Base-by-base conservation (phyloP, 192 early-diverging fungal species). In the Coemansia nantahalensis region DNA sequence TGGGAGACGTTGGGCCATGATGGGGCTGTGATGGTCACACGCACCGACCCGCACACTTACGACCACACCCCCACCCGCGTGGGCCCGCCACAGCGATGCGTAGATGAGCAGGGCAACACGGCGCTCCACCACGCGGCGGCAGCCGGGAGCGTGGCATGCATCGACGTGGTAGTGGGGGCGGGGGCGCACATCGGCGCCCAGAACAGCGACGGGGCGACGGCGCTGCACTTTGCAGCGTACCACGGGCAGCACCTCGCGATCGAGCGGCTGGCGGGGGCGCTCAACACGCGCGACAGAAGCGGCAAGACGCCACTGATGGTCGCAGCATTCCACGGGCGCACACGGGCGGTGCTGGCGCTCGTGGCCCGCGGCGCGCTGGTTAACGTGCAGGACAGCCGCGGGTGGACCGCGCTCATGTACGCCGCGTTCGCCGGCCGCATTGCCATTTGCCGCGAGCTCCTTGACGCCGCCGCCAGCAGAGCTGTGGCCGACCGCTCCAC, bases 371-470 rank as follows among this genome's bases (percentile, higher is more conserved):
- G 47, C 8, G 61, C 58, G 15, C 43, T 39, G 1, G 54, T 62
- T 11, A 59, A 73, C 39, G 42, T 33, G 11, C 58, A 62, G n/a
- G 70, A 73, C 52, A 49, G 26, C 12, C 28, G 40, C 12, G 70
- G 70, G 5, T 73, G 70, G 70, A 66, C 70, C 6, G 62, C 70
- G 2, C 43, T 73, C 9, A 73, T 73, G 70, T 73, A 62, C 38
- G 70, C 70, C 0, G 70, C 70, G 3, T 73, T 57, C 19, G 61
- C 70, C 4, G 70, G 70, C 14, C 70, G 70, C 31, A 56, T 73
- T 8, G 70, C 63, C 8, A 73, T 73, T 4, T 73, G 70, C 35
- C 70, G 70, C 1, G 70, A 65, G 54, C 39, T 73, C 31, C 56
- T 73, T 5, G 70, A 73, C 36, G 54, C 22, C 17, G 38, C 24